Percentiles rank a stretch among this genome's conserved stretches.
Conservation (phyloP, 768 basidiomycete genomes). For the Termitomyces bulborhizus region DNA sequence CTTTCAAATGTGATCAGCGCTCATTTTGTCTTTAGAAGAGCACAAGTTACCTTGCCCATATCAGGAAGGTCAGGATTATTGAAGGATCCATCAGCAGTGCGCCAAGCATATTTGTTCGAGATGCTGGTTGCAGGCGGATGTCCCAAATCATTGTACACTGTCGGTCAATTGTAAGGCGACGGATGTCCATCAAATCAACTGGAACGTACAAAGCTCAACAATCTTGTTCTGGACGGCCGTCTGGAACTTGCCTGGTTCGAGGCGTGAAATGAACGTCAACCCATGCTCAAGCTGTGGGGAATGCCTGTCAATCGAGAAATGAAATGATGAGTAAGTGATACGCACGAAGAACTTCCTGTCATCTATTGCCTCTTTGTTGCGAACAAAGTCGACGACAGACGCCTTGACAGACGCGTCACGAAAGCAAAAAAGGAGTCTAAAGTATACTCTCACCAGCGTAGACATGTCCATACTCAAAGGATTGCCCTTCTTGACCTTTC, state of each 20-base stretch:
- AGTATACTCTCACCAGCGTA: constrained; percentile 29
- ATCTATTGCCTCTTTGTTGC: constrained; percentile 58
- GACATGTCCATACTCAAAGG: constrained; percentile 29
- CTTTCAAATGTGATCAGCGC: constrained; percentile 13
- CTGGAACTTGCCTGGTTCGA: constrained; percentile 41
- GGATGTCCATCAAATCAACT: not conserved
- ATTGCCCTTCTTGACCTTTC: constrained; percentile 39
- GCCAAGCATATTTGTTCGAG: constrained; percentile 57
- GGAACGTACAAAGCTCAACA: constrained; percentile 50
- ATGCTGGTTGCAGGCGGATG: constrained; percentile 74
- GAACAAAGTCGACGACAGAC: constrained; percentile 53
- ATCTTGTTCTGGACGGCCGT: constrained; percentile 36
- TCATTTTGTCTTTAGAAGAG: not conserved
- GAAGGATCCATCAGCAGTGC: constrained; percentile 68
- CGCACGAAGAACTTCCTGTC: constrained; percentile 73
- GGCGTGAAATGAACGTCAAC: constrained; percentile 53
- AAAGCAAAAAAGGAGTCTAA: not conserved
- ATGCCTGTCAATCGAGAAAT: not conserved
- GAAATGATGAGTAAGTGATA: constrained; percentile 2
- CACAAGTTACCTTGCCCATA: constrained; percentile 50
- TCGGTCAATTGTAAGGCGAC: not conserved
- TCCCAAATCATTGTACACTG: constrained; percentile 77
- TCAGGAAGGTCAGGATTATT: constrained; percentile 70
- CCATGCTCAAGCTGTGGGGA: constrained; percentile 60
- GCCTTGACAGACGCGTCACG: constrained; percentile 29